Percentiles rank a stretch among this genome's conserved stretches.
These are phyloP conservation scores for Rauvolfia tetraphylla DNA, from an alignment of 257 asterid genomes.

Conservation along the genomic window DNA sequence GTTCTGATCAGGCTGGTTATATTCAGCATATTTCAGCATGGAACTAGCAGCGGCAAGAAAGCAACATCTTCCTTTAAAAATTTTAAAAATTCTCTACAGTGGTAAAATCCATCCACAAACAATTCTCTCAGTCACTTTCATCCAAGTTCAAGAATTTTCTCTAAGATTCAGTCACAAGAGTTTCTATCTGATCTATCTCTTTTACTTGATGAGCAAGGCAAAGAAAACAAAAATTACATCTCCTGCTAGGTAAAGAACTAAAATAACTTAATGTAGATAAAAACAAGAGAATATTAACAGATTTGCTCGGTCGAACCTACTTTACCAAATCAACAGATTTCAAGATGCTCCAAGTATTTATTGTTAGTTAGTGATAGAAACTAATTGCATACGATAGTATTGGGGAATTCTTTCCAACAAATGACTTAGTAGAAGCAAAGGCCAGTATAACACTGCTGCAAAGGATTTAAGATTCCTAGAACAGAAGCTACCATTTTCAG, in stretches of 20 bases:
- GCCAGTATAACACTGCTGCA: neutral
- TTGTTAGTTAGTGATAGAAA: too few species aligned
- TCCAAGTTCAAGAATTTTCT: neutral
- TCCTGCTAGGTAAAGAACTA: neutral
- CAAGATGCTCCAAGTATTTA: neutral
- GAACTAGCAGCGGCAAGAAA: neutral
- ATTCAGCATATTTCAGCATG: neutral
- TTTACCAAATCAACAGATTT: neutral
- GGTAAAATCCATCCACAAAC: neutral
- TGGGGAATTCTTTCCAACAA: neutral
- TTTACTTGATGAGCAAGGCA: neutral
- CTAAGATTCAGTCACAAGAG: neutral
- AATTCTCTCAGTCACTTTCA: neutral
- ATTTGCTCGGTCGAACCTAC: neutral
- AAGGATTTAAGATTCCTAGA: neutral
- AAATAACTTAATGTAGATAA: neutral
- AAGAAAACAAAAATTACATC: neutral
- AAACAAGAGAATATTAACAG: neutral
- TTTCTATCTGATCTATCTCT: neutral
- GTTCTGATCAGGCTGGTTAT: neutral
- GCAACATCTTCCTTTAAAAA: too few species aligned
- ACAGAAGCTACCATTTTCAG: conserved; percentile 68
- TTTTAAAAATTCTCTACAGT: neutral
- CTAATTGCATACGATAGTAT: neutral
- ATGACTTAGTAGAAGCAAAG: neutral